Conservation (phyloP, 2,329 filamentous ascomycete genomes). For the Epichloe coenophiala region DNA sequence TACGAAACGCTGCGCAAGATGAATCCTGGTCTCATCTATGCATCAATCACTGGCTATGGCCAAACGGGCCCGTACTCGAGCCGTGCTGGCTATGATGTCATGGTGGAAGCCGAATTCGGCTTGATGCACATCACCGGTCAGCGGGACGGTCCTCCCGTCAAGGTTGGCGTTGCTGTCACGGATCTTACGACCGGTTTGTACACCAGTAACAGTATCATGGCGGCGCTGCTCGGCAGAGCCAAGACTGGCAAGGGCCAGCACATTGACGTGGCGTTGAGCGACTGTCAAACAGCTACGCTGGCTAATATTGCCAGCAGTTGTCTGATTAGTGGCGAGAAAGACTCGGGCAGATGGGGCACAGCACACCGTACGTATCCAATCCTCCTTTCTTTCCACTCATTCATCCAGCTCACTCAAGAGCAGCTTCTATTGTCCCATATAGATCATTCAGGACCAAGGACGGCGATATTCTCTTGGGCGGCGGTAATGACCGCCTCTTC, state of each 20-base stretch:
- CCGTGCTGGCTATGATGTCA: conserved; percentile 92
- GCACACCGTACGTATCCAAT: conserved; percentile 60
- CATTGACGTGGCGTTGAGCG: conserved; percentile 80
- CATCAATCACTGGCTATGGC: conserved; percentile 92
- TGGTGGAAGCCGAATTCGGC: conserved; percentile 97
- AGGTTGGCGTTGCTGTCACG: conserved; percentile 93
- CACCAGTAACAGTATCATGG: conserved; percentile 91
- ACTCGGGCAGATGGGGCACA: conserved; percentile 87
- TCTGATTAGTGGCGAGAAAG: conserved; percentile 74
- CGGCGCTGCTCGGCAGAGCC: conserved; percentile 64
- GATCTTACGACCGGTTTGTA: conserved; percentile 93
- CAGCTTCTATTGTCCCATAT: conserved; percentile 94
- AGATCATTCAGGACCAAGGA: conserved; percentile 66
- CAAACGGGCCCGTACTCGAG: conserved; percentile 84
- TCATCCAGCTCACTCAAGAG: not conserved
- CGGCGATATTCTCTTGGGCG: conserved; percentile 56
- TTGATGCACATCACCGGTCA: conserved; percentile 96
- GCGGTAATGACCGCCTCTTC: conserved; percentile 60
- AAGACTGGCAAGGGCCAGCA: conserved; percentile 75
- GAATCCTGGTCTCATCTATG: conserved; percentile 82
- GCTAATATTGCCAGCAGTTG: conserved; percentile 93
- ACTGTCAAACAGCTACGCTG: conserved; percentile 88
- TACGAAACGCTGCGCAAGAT: conserved; percentile 67
- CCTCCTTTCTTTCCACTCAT: not conserved
- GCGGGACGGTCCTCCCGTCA: conserved; percentile 80